Percentiles rank a stretch among this genome's conserved stretches.
phyloP scores from a whole-genome alignment of 495 filamentous ascomycete genomes.

The Beverwykella pulmonaria region DNA sequence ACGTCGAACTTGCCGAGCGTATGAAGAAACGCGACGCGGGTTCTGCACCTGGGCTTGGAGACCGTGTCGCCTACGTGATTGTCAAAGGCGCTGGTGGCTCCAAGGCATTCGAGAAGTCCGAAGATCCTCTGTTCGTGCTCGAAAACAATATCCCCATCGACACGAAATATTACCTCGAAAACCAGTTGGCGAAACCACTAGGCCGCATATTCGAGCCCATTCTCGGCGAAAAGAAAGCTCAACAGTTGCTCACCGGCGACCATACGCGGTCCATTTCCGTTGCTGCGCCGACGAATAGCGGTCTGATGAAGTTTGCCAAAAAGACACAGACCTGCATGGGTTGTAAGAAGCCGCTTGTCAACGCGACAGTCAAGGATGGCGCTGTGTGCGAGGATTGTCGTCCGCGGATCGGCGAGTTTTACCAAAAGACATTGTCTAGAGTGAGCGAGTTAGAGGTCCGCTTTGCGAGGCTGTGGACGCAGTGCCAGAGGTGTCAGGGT shows the following conservation, averaged over 20 bases:
- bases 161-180: conserved; percentile 98
- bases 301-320: conserved; percentile 97
- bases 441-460: conserved; percentile 89
- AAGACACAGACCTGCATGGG: conserved; percentile 98
- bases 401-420: conserved; percentile 85
- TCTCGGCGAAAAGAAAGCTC: conserved; percentile 85
- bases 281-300: conserved; percentile 83
- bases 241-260: conserved; percentile 78
- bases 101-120: conserved; percentile 92
- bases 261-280: conserved; percentile 92
- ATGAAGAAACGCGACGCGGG: conserved; percentile 97
- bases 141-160: conserved; percentile 98
- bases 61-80: conserved; percentile 98
- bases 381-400: conserved; percentile 87
- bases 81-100: conserved; percentile 84
- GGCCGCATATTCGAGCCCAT: conserved; percentile 97
- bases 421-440: conserved; percentile 84
- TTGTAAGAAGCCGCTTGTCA: conserved; percentile 90
- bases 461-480: conserved; percentile 94
- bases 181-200: conserved; percentile 93
- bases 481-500: conserved; percentile 97
- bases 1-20: conserved; percentile 88
- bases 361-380: conserved; percentile 75
- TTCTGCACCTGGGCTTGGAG: conserved; percentile 90
- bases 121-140: conserved; percentile 94